phyloP scores from a whole-genome alignment of 2,329 filamentous ascomycete species.

The Niveomyces coronatus region DNA sequence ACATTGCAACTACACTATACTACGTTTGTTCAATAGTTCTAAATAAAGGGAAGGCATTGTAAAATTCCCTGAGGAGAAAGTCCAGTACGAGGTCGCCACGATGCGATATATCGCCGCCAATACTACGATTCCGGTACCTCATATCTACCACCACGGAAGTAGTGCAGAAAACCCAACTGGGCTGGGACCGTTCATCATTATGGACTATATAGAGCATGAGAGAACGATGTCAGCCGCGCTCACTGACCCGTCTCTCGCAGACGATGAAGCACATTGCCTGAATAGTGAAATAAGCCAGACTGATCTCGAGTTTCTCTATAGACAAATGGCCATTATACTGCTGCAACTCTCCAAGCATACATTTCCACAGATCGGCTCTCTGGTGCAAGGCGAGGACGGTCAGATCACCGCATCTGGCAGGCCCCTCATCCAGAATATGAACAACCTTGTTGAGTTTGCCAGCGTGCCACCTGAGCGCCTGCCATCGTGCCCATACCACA shows the following conservation, averaged over 20 bases:
- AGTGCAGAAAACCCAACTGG: conserved; percentile 22
- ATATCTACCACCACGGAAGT: conserved; percentile 21
- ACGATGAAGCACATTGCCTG: conserved; percentile 20
- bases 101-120: conserved; percentile 22
- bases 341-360: conserved; percentile 26
- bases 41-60: conserved; percentile 9
- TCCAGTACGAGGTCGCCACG: conserved; percentile 24
- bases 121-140: conserved; percentile 25
- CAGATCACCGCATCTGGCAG: conserved; percentile 19
- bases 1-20: neutral
- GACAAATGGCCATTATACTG: conserved; percentile 30
- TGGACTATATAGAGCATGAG: conserved; percentile 24
- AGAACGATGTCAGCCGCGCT: conserved; percentile 19
- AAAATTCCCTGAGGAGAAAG: conserved; percentile 25
- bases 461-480: conserved; percentile 15
- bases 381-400: conserved; percentile 18
- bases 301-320: conserved; percentile 25
- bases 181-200: conserved; percentile 27
- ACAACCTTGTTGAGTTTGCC: conserved; percentile 20
- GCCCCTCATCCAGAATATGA: conserved; percentile 31
- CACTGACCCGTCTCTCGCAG: conserved; percentile 15
- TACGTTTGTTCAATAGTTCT: neutral
- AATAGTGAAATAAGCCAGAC: conserved; percentile 23
- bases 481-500: conserved; percentile 18
- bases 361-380: conserved; percentile 28